Percentiles rank a stretch among this genome's conserved stretches.
These are phyloP conservation scores for Umbelopsis vinacea DNA, from an alignment of 192 early-diverging fungal species.

Conservation along the genomic window DNA sequence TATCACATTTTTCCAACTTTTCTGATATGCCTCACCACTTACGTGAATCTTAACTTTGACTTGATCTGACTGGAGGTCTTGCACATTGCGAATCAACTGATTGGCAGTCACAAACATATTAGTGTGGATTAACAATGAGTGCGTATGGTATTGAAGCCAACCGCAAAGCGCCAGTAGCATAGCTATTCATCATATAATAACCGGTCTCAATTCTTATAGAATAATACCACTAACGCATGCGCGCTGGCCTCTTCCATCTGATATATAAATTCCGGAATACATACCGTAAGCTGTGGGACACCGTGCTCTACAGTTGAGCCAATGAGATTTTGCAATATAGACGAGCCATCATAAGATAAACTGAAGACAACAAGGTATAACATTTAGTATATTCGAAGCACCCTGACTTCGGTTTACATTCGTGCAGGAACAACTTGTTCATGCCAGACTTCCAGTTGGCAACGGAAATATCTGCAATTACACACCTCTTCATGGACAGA, in stretches of 20 bases:
- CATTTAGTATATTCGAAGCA: background rate
- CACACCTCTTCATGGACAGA: background rate
- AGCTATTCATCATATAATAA: too few relatives aligned
- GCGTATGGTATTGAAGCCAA: too few relatives aligned
- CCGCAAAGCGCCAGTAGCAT: too few relatives aligned
- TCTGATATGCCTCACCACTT: background rate
- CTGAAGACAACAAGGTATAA: background rate
- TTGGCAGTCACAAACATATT: slow-evolving; percentile 5
- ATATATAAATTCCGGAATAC: background rate
- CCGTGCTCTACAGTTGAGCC: background rate
- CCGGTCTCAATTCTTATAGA: too few relatives aligned
- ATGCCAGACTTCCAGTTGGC: background rate
- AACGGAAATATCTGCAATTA: background rate
- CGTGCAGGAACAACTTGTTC: background rate
- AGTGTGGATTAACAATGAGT: background rate
- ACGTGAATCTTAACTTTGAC: slow-evolving; percentile 11
- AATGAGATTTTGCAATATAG: background rate
- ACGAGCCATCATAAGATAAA: background rate
- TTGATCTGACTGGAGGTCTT: background rate
- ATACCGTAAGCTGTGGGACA: background rate
- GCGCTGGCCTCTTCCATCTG: background rate
- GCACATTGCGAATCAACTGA: background rate
- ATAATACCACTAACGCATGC: too few relatives aligned
- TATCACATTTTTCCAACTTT: too few relatives aligned
- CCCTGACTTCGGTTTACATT: background rate